A percentile compares a stretch with the other conserved stretches of the same genome.
Conservation (phyloP, 2,329 filamentous ascomycete genomes). For the Cytospora mali region DNA sequence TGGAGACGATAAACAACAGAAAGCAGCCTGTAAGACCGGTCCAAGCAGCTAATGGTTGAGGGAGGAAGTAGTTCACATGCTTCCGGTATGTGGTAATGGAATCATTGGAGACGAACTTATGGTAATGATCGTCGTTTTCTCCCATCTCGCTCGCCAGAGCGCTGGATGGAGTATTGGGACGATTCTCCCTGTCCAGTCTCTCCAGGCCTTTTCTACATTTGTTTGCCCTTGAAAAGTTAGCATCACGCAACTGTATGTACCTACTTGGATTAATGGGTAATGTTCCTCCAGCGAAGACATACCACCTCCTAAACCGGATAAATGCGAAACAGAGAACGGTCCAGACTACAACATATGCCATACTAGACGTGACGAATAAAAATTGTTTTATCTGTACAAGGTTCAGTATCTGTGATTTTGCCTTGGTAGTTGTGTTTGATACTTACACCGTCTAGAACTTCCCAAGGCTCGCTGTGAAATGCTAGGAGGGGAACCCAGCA, state of each 20-base stretch:
- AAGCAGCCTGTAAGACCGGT: conserved; percentile 15
- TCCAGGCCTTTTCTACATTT: conserved; percentile 8
- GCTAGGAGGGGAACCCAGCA: conserved; percentile 21
- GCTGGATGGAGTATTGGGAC: too few relatives aligned
- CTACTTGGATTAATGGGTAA: not conserved
- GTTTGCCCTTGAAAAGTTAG: conserved; percentile 11
- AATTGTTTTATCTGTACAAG: conserved; percentile 11
- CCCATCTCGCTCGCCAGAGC: not conserved
- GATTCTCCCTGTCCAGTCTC: not conserved
- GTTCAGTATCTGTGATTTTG: not conserved
- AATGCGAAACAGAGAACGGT: conserved; percentile 17
- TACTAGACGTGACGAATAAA: conserved; percentile 25
- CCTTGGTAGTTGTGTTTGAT: fast-evolving
- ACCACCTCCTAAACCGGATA: conserved; percentile 21
- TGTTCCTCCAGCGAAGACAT: not conserved
- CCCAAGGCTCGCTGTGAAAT: not conserved
- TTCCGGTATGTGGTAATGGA: conserved; percentile 1
- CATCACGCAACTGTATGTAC: not conserved
- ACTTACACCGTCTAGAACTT: conserved; percentile 4
- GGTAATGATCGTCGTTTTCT: not conserved
- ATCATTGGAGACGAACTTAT: conserved; percentile 1
- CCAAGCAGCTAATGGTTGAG: conserved; percentile 19
- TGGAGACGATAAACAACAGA: conserved; percentile 16
- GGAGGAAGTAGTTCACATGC: conserved; percentile 11
- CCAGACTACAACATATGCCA: conserved; percentile 24